Conservation (phyloP, 148 eudicot genomes). For the Chenopodium album region DNA sequence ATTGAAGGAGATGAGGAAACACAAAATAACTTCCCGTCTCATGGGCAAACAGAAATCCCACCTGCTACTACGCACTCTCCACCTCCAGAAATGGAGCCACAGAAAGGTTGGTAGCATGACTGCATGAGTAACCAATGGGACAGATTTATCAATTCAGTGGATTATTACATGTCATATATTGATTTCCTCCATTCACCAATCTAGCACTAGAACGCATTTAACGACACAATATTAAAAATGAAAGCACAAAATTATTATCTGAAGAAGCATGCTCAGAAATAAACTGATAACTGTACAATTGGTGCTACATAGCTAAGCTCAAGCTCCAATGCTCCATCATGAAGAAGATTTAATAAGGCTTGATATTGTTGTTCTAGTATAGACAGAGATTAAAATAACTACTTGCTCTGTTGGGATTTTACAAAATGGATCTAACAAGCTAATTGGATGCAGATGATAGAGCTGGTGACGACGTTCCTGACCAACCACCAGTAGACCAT, state of each 20-base stretch:
- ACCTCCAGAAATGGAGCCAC: constrained; percentile 48
- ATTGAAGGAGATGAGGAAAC: constrained; percentile 75
- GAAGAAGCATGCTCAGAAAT: neutral
- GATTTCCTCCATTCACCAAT: no score
- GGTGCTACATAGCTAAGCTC: neutral
- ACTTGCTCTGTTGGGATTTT: neutral
- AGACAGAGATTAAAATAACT: neutral
- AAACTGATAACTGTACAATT: neutral
- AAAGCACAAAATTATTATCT: no score
- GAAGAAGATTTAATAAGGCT: neutral
- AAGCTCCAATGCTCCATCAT: neutral
- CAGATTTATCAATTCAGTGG: neutral
- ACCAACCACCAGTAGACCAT: constrained; percentile 43
- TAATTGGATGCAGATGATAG: constrained; percentile 14
- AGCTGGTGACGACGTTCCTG: constrained; percentile 41
- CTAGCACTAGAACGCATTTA: neutral
- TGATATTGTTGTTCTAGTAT: neutral
- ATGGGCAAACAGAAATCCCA: constrained; percentile 47
- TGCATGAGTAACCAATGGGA: no score
- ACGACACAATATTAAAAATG: neutral
- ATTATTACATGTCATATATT: neutral
- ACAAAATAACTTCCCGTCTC: constrained; percentile 43
- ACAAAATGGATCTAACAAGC: neutral
- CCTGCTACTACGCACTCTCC: constrained; percentile 57
- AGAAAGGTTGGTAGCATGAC: constrained; percentile 40